Evolutionary conservation across 306 rosid species (phyloP), one percentile per base, ranked within the genome.

Genomic region (Sophora flavescens): DNA sequence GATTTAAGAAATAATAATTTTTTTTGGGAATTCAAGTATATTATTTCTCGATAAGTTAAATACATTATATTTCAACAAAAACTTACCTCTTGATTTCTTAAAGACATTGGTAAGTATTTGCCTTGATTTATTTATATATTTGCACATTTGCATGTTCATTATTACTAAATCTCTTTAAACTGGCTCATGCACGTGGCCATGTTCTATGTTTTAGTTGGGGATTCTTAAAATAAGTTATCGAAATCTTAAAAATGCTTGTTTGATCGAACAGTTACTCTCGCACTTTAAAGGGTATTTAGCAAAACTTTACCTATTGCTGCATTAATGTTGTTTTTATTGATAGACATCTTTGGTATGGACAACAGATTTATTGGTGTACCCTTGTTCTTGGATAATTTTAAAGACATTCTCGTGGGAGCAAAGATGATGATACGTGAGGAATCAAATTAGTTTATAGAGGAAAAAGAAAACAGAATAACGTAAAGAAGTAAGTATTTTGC

Each of bases 151-250:
- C 59, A 42, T 70, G 16, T 63, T 70, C 51, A 73, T 77, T 51
- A 69, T 63, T 65, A 70, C 62, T 30, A 50, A 52, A 15, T 72
- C 35, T 42, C 32, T 45, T 42, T 71, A 70, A 70, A 62, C 33
- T 75, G 82, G 41, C 41, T 74, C 64, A 44, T 76, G 74, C 88
- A 87, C 83, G 79, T 87, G 90, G 18, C 78, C 58, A 11, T 82
- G 86, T 78, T 78, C 61, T 9, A 9, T 63, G 65, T 16, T 65
- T 58, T 10, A 9, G 45, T 30, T 48, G 59, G 36, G 30, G 30
- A 12, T 67, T 68, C 58, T 42, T 32, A 14, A 30, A 44, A 26
- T 28, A 67, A 67, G 47, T 45, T 13, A 68, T 26, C 72, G 4
- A 28, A 47, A 67, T 67, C 16, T 12, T 30, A 2, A 13, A 28